Percentiles rank a stretch among this genome's conserved stretches.
phyloP scores from a whole-genome alignment of 2,329 filamentous ascomycete genomes.

The Ceratocystis eucalypticola region DNA sequence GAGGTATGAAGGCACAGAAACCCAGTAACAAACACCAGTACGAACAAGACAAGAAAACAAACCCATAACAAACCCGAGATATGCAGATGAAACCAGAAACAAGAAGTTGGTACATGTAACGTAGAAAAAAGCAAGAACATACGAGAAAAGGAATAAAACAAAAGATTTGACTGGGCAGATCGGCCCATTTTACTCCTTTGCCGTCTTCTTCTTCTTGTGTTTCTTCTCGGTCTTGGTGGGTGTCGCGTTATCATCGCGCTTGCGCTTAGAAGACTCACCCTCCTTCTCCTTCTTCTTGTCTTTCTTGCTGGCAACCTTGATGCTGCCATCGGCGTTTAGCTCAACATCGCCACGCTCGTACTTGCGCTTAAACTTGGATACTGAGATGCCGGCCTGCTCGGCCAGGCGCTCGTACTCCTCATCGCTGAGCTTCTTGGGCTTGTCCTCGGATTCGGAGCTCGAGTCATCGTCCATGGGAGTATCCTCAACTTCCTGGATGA shows the following conservation, averaged over 20 bases:
- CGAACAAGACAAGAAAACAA: slow-evolving; percentile 13
- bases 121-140: slow-evolving; percentile 13
- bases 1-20: slow-evolving; percentile 9
- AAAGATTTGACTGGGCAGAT: not conserved
- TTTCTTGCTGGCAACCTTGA: slow-evolving; percentile 59
- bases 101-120: slow-evolving; percentile 17
- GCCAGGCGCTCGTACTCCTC: slow-evolving; percentile 41
- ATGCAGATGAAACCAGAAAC: slow-evolving; percentile 19
- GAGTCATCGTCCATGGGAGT: slow-evolving; percentile 28
- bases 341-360: slow-evolving; percentile 62
- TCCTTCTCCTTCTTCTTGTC: slow-evolving; percentile 55
- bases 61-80: slow-evolving; percentile 18
- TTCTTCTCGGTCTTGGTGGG: slow-evolving; percentile 45
- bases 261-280: slow-evolving; percentile 40
- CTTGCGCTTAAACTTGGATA: slow-evolving; percentile 67
- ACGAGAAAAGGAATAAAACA: slow-evolving; percentile 10
- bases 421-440: slow-evolving; percentile 23
- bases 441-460: slow-evolving; percentile 27
- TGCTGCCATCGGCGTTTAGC: slow-evolving; percentile 50
- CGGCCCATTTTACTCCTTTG: slow-evolving; percentile 16
- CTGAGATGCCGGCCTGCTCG: slow-evolving; percentile 52
- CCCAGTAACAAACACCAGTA: slow-evolving; percentile 8
- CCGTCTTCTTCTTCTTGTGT: slow-evolving; percentile 36
- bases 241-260: slow-evolving; percentile 42
- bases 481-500: slow-evolving; percentile 37